Percentiles rank a stretch among this genome's conserved stretches.
These are phyloP conservation scores for Trichoderma sp. DNA, from an alignment of 2,329 filamentous ascomycete genomes.

Conservation along the genomic window DNA sequence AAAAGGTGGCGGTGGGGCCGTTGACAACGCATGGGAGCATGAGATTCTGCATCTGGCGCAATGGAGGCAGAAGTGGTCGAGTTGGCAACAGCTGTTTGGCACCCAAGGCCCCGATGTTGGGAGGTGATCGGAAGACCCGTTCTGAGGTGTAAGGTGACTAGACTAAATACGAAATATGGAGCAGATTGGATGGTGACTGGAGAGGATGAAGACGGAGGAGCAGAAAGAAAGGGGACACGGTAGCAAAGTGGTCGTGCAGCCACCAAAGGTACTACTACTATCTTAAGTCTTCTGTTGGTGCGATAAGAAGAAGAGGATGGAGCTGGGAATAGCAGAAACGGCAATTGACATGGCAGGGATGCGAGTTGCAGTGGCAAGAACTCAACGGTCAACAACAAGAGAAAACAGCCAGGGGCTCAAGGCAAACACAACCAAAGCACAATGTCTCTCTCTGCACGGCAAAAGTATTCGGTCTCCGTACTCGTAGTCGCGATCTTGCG, in stretches of 20 bases:
- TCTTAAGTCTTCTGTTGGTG: not conserved
- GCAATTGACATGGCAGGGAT: slow-evolving; percentile 1
- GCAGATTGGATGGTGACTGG: not conserved
- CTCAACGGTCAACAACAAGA: no score
- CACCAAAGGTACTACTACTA: not conserved
- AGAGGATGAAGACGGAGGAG: not conserved
- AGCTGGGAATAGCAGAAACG: not conserved
- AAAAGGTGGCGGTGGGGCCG: slow-evolving; percentile 21
- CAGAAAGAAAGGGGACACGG: not conserved
- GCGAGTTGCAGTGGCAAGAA: not conserved
- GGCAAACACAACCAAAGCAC: not conserved
- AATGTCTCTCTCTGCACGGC: no score
- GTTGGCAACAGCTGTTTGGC: not conserved
- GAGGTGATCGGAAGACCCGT: not conserved
- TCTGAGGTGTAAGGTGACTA: no score
- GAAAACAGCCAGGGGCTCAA: no score
- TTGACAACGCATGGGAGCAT: slow-evolving; percentile 20
- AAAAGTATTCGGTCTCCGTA: slow-evolving; percentile 9
- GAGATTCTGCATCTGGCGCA: slow-evolving; percentile 1
- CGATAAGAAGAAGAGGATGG: not conserved
- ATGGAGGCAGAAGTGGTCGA: not conserved
- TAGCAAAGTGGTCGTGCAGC: not conserved
- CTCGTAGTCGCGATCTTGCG: slow-evolving; percentile 25
- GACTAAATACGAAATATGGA: not conserved
- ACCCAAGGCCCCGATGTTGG: not conserved